phyloP scores from a whole-genome alignment of 805 yeast genomes.

The Lachancea fermentati region DNA sequence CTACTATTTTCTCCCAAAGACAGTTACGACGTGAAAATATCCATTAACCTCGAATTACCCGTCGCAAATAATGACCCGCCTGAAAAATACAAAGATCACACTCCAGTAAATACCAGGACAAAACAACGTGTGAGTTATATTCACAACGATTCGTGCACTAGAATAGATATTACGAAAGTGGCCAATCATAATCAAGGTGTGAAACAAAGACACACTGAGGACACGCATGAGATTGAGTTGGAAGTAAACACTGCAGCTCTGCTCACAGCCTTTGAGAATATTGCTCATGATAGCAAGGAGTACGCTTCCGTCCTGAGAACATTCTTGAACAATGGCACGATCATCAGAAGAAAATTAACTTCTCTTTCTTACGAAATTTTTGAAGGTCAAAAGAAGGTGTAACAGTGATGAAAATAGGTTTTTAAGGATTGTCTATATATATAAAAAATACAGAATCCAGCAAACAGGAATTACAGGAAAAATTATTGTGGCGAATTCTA shows the following conservation, averaged over 20 bases:
- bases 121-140: slow-evolving; percentile 69
- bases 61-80: slow-evolving; percentile 46
- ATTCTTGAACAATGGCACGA: slow-evolving; percentile 54
- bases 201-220: slow-evolving; percentile 23
- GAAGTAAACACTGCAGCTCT: slow-evolving; percentile 45
- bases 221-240: slow-evolving; percentile 43
- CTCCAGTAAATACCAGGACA: slow-evolving; percentile 53
- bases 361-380: slow-evolving; percentile 32
- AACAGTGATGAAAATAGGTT: slow-evolving; percentile 5
- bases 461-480: not conserved
- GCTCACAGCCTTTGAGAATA: slow-evolving; percentile 36
- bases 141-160: slow-evolving; percentile 69
- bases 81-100: slow-evolving; percentile 47
- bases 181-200: slow-evolving; percentile 23
- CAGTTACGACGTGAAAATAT: slow-evolving; percentile 68
- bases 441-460: not conserved
- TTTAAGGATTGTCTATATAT: slow-evolving; percentile 1
- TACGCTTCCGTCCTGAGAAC: slow-evolving; percentile 56
- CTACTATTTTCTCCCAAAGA: slow-evolving; percentile 70
- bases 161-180: slow-evolving; percentile 68
- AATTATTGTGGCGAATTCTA: not conserved
- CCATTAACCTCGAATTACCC: slow-evolving; percentile 75
- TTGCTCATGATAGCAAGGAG: slow-evolving; percentile 43
- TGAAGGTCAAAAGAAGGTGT: slow-evolving; percentile 33
- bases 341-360: slow-evolving; percentile 34